These are phyloP conservation scores for Pleurotus cornucopiae DNA, from an alignment of 768 basidiomycete genomes.

Conservation along the genomic window DNA sequence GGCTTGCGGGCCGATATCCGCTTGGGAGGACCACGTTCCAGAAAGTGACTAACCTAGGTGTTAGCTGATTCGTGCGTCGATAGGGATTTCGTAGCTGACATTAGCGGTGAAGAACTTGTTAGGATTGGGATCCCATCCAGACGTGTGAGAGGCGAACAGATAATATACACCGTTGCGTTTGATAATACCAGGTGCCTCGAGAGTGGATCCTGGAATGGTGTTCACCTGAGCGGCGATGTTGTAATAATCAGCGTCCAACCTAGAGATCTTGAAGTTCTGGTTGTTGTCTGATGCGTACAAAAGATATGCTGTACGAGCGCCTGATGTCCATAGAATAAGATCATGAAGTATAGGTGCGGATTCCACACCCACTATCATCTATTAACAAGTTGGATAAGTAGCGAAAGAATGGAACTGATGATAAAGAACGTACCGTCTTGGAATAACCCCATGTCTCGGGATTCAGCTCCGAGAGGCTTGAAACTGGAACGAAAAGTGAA, in stretches of 20 bases:
- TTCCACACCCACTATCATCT: constrained; percentile 34
- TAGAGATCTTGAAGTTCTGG: constrained; percentile 64
- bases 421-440: constrained; percentile 39
- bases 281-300: constrained; percentile 67
- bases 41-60: constrained; percentile 37
- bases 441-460: constrained; percentile 56
- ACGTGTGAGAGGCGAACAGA: constrained; percentile 57
- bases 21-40: constrained; percentile 52
- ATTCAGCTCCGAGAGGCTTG: constrained; percentile 54
- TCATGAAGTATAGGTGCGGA: background rate
- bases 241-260: constrained; percentile 54
- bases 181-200: constrained; percentile 60
- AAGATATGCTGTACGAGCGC: constrained; percentile 48
- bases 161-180: constrained; percentile 58
- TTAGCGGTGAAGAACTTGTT: constrained; percentile 55
- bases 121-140: constrained; percentile 57
- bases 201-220: constrained; percentile 35
- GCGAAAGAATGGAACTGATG: background rate
- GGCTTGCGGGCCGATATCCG: constrained; percentile 48
- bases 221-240: constrained; percentile 45
- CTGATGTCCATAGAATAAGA: constrained; percentile 16
- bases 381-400: background rate
- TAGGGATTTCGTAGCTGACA: constrained; percentile 25
- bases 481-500: constrained; percentile 53
- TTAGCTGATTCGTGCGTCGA: background rate